Conservation (phyloP, 208 protist species). For the Leishmania lainsoni region DNA sequence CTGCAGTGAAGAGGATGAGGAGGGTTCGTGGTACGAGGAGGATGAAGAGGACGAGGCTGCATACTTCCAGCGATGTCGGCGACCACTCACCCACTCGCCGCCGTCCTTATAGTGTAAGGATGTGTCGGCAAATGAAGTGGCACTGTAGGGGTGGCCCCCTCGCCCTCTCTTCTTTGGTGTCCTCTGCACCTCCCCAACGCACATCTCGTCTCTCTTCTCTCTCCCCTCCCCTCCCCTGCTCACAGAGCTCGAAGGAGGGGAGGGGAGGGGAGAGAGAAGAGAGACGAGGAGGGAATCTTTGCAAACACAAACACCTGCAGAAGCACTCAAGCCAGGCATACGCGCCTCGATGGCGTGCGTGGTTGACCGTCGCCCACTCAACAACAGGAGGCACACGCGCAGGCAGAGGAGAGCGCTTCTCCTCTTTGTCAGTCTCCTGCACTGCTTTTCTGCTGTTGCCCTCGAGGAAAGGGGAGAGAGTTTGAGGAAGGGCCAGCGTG, state of each 20-base stretch:
- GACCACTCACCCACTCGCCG: conserved; percentile 48
- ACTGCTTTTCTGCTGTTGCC: too few species aligned
- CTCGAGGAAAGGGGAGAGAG: too few species aligned
- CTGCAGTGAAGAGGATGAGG: conserved; percentile 12
- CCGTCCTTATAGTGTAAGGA: conserved; percentile 36
- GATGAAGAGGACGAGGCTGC: conserved; percentile 26
- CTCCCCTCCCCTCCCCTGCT: neutral
- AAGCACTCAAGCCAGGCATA: neutral
- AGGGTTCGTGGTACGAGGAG: conserved; percentile 14
- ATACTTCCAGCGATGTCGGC: conserved; percentile 34
- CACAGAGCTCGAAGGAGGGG: neutral
- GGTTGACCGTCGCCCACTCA: neutral
- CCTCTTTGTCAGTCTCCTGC: too few species aligned
- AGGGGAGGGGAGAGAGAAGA: neutral
- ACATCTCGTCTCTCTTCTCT: neutral
- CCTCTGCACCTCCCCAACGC: neutral
- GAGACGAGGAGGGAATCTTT: neutral
- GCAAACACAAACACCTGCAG: neutral
- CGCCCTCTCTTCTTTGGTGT: neutral
- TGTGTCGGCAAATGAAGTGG: neutral
- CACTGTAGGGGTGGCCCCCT: neutral
- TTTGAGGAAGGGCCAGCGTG: too few species aligned
- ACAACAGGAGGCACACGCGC: too few species aligned
- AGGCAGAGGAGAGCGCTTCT: too few species aligned
- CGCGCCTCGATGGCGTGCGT: neutral